phyloP scores from a whole-genome alignment of 495 filamentous ascomycete genomes.

The Trichoderma erinaceum region DNA sequence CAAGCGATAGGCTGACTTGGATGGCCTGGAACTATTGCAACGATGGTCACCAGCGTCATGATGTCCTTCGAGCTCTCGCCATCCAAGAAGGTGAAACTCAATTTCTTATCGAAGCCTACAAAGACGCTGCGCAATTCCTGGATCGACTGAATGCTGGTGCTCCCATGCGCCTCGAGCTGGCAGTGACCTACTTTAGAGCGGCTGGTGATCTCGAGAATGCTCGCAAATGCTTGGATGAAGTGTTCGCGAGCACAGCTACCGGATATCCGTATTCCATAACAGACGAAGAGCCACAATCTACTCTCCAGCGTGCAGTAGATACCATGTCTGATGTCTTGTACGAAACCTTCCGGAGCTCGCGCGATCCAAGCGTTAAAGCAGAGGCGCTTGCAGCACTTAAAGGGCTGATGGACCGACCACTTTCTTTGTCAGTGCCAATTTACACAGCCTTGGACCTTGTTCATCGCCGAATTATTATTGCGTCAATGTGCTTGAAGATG shows the following conservation, averaged over 20 bases:
- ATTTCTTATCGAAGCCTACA: slow-evolving; percentile 18
- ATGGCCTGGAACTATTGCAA: slow-evolving; percentile 20
- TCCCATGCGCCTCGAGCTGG: slow-evolving; percentile 19
- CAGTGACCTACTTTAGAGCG: slow-evolving; percentile 10
- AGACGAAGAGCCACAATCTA: slow-evolving; percentile 15
- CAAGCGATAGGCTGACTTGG: slow-evolving; percentile 19
- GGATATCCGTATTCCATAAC: slow-evolving; percentile 16
- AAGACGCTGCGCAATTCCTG: slow-evolving; percentile 18
- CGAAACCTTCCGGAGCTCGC: slow-evolving; percentile 14
- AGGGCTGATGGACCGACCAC: slow-evolving; percentile 10
- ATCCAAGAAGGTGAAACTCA: slow-evolving; percentile 11
- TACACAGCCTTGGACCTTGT: neutral
- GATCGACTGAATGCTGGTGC: slow-evolving; percentile 19
- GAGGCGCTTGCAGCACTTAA: slow-evolving; percentile 12
- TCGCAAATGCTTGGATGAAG: slow-evolving; percentile 18
- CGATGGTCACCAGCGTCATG: slow-evolving; percentile 2
- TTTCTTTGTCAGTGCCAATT: slow-evolving; percentile 3
- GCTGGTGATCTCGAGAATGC: slow-evolving; percentile 16
- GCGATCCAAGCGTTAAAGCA: slow-evolving; percentile 13
- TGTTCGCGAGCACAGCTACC: slow-evolving; percentile 18
- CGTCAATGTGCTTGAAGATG: slow-evolving; percentile 21
- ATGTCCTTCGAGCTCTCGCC: slow-evolving; percentile 11
- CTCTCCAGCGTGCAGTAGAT: slow-evolving; percentile 1
- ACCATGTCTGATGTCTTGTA: slow-evolving; percentile 15
- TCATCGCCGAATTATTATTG: slow-evolving; percentile 17